Base-by-base conservation (phyloP, 2,329 filamentous ascomycete species). In the Paraphoma sp. region DNA sequence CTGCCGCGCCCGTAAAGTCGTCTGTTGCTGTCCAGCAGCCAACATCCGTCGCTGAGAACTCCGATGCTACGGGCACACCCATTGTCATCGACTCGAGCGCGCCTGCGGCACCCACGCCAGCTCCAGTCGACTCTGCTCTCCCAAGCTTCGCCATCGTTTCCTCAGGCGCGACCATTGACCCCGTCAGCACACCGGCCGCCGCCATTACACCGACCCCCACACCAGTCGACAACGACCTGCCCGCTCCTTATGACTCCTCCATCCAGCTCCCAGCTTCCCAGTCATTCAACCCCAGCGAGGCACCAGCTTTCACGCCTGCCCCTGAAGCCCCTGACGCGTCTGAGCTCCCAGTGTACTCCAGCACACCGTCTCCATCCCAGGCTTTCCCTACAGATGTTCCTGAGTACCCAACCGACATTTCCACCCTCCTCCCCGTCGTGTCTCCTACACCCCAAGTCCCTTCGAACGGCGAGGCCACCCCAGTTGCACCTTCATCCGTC, bases 131-230 rank as follows among this genome's bases (percentile, higher is more conserved):
- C 36, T 59, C 63, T 9, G 29, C 41, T 5, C 58, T 69, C 11
- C 64, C 64, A 11, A 58, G 56, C 33, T 64, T 68, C 36, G 59
- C 59, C 16, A n/a, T 68, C 16, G 62, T 59, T 14, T 59, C 57
- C 6, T 64, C 64, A 5, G 63, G 61, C 23, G 64, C 59, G 12
- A 60, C 68, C 4, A 23, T 23, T 5, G 23, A 23, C 23, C 23
- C 23, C 23, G 23, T 23, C 23, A 23, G 23, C 23, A 23, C 23
- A 23, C 23, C 23, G 23, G 23, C 23, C 23, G 23, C 23, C 3
- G 23, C 23, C 23, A 23, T 23, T 5, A 59, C 63, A 4, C 42
- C 56, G 16, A 42, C 52, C 4, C 48, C 47, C 1, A 40, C 52
- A n/a, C 48, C 54, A 12, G 57, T 54, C 7, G 56, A 59, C 18